Evolutionary conservation across 805 yeast species (phyloP).

Genomic region (Isabelozyma rhagii): DNA sequence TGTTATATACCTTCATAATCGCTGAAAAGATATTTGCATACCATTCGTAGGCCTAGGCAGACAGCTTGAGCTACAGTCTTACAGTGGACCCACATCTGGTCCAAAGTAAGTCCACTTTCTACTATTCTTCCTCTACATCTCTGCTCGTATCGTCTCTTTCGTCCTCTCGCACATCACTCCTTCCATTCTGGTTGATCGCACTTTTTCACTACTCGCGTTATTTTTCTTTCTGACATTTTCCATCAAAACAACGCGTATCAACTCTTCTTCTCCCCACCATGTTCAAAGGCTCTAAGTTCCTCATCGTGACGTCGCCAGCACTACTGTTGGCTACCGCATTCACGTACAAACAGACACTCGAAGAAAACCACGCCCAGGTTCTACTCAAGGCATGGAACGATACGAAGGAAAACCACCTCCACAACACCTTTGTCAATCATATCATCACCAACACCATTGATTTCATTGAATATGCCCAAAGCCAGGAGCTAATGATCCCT

Average conservation of each 20-base stretch:
- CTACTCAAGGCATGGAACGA: background rate
- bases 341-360: slow-evolving; percentile 4
- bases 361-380: slow-evolving; percentile 2
- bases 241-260: background rate
- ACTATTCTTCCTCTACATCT: background rate
- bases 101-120: background rate
- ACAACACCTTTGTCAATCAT: slow-evolving; percentile 31
- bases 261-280: slow-evolving; percentile 5
- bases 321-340: slow-evolving; percentile 11
- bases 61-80: background rate
- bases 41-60: too few species aligned
- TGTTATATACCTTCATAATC: too few species aligned
- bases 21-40: too few species aligned
- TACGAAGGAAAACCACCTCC: slow-evolving; percentile 1
- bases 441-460: slow-evolving; percentile 50
- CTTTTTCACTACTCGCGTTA: slow-evolving; percentile 1
- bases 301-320: slow-evolving; percentile 15
- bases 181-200: background rate
- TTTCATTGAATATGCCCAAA: slow-evolving; percentile 49
- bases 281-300: slow-evolving; percentile 17
- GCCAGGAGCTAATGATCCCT: slow-evolving; percentile 57
- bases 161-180: background rate
- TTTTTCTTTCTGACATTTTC: background rate
- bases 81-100: background rate
- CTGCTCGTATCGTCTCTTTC: background rate